Conservation (phyloP, 371 early-diverging fungal species). For the Circinella umbellata region DNA sequence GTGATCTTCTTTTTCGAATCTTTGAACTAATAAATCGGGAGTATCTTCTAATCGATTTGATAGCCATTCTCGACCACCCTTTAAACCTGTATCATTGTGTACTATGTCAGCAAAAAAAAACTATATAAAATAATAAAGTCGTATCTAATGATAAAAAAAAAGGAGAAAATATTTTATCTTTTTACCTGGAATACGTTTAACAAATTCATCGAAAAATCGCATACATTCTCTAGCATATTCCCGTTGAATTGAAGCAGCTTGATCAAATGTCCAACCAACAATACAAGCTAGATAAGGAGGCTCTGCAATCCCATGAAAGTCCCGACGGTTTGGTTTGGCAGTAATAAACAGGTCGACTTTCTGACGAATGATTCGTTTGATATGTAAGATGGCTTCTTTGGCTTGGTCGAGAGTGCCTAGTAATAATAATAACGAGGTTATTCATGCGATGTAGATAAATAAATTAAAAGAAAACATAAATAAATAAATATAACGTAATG, state of each 20-base stretch:
- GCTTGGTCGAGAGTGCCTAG: constrained; percentile 61
- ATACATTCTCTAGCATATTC: constrained; percentile 71
- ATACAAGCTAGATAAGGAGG: constrained; percentile 49
- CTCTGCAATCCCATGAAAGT: constrained; percentile 52
- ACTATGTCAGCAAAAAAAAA: background rate
- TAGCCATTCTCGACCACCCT: constrained; percentile 32
- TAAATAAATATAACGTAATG: background rate
- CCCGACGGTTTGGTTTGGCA: constrained; percentile 39
- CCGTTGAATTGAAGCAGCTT: constrained; percentile 56
- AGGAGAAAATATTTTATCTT: background rate
- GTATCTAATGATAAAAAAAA: background rate
- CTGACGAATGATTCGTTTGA: constrained; percentile 62
- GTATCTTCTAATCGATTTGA: constrained; percentile 11
- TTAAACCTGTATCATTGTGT: constrained; percentile 3
- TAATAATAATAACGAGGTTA: too few relatives aligned
- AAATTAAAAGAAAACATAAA: too few relatives aligned
- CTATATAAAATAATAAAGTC: background rate
- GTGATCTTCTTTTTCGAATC: constrained; percentile 23
- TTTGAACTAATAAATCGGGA: constrained; percentile 11
- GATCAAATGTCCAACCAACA: constrained; percentile 64
- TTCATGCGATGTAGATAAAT: too few relatives aligned
- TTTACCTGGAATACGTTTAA: constrained; percentile 23
- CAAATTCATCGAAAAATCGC: constrained; percentile 47
- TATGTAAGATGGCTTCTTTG: constrained; percentile 59
- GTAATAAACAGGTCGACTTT: constrained; percentile 53